Base-by-base conservation (phyloP, 768 basidiomycete genomes). In the Naganishia antarctica region DNA sequence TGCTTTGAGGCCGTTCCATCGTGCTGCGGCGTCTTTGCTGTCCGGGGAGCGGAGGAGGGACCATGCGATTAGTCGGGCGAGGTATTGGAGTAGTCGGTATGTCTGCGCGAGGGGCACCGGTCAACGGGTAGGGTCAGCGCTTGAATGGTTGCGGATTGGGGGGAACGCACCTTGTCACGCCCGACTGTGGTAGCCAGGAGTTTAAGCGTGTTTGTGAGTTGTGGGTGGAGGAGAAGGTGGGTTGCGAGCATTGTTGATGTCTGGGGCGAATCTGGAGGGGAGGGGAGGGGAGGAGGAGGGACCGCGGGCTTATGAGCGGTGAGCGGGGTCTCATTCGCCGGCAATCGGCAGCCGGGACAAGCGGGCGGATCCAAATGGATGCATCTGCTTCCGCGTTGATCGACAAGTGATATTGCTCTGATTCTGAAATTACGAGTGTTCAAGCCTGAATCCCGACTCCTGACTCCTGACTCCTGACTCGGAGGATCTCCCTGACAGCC, bases 71-170 rank as follows among this genome's bases (percentile, higher is more conserved):
- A 97, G 86, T 45, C 93, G 86, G 34, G 93, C 83, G 69, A 90
- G 86, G 79, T 91, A 97, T 80, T 99, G 96, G 60, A 91, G 76
- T 23, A 89, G 84, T 68, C 94, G 86, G 79, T 97, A 98, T 16
- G 85, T 81, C 92, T 96, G 68, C 12, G n/a, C n/a, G n/a, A n/a
- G n/a, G n/a, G n/a, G n/a, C n/a, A n/a, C n/a, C n/a, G n/a, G n/a
- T n/a, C n/a, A n/a, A n/a, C n/a, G n/a, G n/a, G 63, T 31, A 44
- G 26, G n/a, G 64, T n/a, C 29, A 23, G 34, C 34, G 21, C 15
- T 41, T 45, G 46, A 48, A 65, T 29, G 40, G 5, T 4, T n/a
- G n/a, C 23, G 47, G 26, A 32, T n/a, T 37, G 41, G 13, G 37
- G 34, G 40, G 31, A 34, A 41, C 61, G 62, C 70, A 85, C 91